These are phyloP conservation scores for Fusarium proliferatum DNA, from an alignment of 2,329 filamentous ascomycete genomes.

Conservation along the genomic window DNA sequence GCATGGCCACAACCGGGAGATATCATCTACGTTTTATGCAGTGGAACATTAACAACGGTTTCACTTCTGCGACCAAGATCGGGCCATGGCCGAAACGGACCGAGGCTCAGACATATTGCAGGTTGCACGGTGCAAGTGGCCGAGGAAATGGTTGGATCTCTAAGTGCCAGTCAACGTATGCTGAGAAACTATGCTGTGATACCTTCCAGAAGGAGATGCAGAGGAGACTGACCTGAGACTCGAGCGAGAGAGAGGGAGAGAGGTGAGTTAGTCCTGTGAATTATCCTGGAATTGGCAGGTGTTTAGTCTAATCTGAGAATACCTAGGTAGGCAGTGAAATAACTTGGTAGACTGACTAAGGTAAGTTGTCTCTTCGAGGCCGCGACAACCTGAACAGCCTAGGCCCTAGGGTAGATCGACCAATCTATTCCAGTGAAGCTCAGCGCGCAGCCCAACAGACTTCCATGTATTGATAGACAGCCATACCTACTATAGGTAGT, in stretches of 20 bases:
- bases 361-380: not conserved
- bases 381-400: not conserved
- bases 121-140: conserved; percentile 15
- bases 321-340: not conserved
- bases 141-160: conserved; percentile 4
- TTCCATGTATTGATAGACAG: not conserved
- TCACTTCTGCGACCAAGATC: conserved; percentile 24
- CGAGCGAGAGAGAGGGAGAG: not conserved
- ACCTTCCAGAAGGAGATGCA: conserved; percentile 34
- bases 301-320: not conserved
- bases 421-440: conserved; percentile 1
- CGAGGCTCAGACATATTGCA: conserved; percentile 20
- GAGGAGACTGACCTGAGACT: not conserved
- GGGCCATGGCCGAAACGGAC: conserved; percentile 32
- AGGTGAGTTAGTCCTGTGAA: not conserved
- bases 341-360: not conserved
- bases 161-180: not conserved
- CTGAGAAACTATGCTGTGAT: conserved; percentile 4
- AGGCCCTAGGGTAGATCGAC: not conserved
- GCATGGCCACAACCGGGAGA: conserved; percentile 7
- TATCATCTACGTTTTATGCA: conserved; percentile 20
- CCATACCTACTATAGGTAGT: not conserved
- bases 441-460: conserved; percentile 18
- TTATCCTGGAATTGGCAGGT: not conserved
- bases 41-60: conserved; percentile 17